phyloP scores from a whole-genome alignment of 805 yeast species.

The Alloascoidea hylecoeti region DNA sequence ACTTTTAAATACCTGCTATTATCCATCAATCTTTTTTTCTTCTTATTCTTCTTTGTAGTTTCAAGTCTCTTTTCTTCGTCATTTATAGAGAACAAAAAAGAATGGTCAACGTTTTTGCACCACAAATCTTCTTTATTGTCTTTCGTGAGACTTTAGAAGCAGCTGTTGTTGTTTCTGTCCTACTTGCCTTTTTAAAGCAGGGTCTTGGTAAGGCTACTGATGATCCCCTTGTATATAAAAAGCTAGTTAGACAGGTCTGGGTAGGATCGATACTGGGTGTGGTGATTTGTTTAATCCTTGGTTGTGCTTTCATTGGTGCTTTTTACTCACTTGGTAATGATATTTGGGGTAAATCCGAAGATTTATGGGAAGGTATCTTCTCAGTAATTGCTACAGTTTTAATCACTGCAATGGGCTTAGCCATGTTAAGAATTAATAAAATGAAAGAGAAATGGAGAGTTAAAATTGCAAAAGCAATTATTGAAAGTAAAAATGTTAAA shows the following conservation, averaged over 20 bases:
- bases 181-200: constrained; percentile 75
- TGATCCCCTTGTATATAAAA: constrained; percentile 20
- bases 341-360: constrained; percentile 78
- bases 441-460: constrained; percentile 72
- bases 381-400: constrained; percentile 65
- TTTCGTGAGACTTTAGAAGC: constrained; percentile 88
- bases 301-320: constrained; percentile 51
- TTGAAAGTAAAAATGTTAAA: constrained; percentile 12
- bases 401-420: constrained; percentile 78
- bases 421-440: constrained; percentile 67
- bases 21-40: too few species aligned
- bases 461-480: constrained; percentile 31
- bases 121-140: constrained; percentile 75
- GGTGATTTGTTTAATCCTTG: constrained; percentile 53
- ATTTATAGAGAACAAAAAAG: too few species aligned
- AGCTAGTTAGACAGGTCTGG: constrained; percentile 61
- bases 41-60: too few species aligned
- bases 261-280: constrained; percentile 68
- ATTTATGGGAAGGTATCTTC: constrained; percentile 80
- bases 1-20: too few species aligned
- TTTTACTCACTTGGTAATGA: constrained; percentile 78
- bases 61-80: too few species aligned
- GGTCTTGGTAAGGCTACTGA: constrained; percentile 37
- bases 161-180: constrained; percentile 71
- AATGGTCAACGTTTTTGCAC: constrained; percentile 28